These are phyloP conservation scores for Scheffersomyces segobiensis DNA, from an alignment of 1,139 yeast genomes.

Conservation along the genomic window DNA sequence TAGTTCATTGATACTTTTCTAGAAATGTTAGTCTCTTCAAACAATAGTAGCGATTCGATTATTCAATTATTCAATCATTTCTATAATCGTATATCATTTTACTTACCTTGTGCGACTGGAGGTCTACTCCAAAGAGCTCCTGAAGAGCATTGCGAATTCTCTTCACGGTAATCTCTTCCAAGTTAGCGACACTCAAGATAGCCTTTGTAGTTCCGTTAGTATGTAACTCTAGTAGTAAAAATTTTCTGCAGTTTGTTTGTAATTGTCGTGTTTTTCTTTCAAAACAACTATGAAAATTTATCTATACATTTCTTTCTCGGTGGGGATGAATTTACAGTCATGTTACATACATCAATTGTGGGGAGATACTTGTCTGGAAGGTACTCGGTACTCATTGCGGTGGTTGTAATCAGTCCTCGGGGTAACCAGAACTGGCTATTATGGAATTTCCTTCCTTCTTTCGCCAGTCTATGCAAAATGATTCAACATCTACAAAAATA, in stretches of 20 bases:
- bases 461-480: background rate
- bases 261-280: background rate
- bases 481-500: background rate
- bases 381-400: slow-evolving; percentile 17
- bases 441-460: background rate
- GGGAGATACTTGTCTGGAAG: slow-evolving; percentile 49
- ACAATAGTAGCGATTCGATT: no score
- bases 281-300: background rate
- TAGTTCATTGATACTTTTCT: slow-evolving; percentile 59
- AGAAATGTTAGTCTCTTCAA: slow-evolving; percentile 13
- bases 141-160: slow-evolving; percentile 70
- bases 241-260: no score
- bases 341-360: slow-evolving; percentile 63
- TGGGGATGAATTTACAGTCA: background rate
- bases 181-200: slow-evolving; percentile 70
- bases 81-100: background rate
- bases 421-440: background rate
- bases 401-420: background rate
- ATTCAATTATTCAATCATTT: background rate
- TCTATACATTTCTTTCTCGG: background rate
- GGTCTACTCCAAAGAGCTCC: slow-evolving; percentile 60
- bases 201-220: slow-evolving; percentile 49
- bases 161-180: slow-evolving; percentile 71
- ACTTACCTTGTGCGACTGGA: slow-evolving; percentile 51
- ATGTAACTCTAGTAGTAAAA: background rate